Percentiles rank a stretch among this genome's conserved stretches.
phyloP scores from a whole-genome alignment of 176 grass and related monocot genomes.

The Juncus effusus region DNA sequence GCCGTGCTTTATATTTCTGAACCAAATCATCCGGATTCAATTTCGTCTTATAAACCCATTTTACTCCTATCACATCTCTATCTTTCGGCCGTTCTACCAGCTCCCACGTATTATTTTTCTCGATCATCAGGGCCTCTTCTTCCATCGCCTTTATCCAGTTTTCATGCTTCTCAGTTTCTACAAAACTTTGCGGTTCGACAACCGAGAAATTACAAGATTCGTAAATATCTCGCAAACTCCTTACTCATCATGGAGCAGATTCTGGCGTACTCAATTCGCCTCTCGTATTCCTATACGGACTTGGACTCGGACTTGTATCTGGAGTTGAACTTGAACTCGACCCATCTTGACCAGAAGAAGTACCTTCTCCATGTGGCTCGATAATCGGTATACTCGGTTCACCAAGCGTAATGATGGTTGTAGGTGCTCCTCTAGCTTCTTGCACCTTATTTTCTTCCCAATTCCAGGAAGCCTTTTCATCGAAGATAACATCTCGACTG shows the following conservation, averaged over 20 bases:
- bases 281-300: background rate
- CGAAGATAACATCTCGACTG: conserved; percentile 6
- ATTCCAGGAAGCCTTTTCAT: background rate
- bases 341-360: background rate
- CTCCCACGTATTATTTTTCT: conserved; percentile 24
- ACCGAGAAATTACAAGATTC: conserved; percentile 11
- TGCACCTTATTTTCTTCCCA: background rate
- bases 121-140: conserved; percentile 22
- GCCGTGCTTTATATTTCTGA: conserved; percentile 1
- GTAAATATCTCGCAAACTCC: conserved; percentile 10
- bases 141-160: conserved; percentile 16
- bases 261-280: background rate
- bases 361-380: background rate
- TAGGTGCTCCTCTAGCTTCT: background rate
- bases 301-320: conserved; percentile 9
- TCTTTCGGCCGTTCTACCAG: background rate
- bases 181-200: conserved; percentile 8
- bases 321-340: background rate
- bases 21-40: conserved; percentile 10
- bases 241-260: background rate
- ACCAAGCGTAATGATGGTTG: background rate
- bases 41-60: conserved; percentile 15
- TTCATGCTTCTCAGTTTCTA: background rate
- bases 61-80: conserved; percentile 6
- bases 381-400: background rate